A percentile compares a stretch with the other conserved stretches of the same genome.
Conservation (phyloP, 1,284 basidiomycete genomes). For the Amylostereum areolatum region DNA sequence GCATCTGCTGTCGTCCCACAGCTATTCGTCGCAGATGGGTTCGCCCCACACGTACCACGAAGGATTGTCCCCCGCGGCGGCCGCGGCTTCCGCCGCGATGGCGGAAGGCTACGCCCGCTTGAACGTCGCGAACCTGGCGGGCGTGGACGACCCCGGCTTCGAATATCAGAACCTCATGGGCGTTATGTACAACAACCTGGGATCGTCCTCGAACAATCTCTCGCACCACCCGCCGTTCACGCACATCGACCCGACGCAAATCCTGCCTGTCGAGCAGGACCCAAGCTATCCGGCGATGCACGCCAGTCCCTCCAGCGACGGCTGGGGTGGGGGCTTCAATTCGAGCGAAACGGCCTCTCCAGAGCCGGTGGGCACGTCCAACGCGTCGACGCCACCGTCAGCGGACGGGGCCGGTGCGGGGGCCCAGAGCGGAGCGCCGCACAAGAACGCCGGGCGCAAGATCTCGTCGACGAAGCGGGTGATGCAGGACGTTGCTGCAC, state of each 20-base stretch:
- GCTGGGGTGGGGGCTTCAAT: conserved; percentile 61
- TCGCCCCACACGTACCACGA: conserved; percentile 33
- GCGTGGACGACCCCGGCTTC: conserved; percentile 44
- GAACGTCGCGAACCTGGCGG: conserved; percentile 44
- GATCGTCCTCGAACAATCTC: conserved; percentile 19
- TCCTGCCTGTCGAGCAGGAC: conserved; percentile 50
- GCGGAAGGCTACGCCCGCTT: conserved; percentile 64
- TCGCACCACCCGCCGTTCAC: conserved; percentile 55
- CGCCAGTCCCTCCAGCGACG: conserved; percentile 75
- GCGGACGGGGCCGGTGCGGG: conserved; percentile 38
- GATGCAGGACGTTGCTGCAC: conserved; percentile 36
- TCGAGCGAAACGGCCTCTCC: conserved; percentile 69
- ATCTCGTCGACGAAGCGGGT: conserved; percentile 55
- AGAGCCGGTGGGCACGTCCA: conserved; percentile 65
- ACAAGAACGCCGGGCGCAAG: conserved; percentile 36
- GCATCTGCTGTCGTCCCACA: conserved; percentile 24
- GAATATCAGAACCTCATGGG: conserved; percentile 62
- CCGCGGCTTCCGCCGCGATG: conserved; percentile 57
- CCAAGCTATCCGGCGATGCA: conserved; percentile 51
- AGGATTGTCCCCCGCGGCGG: conserved; percentile 58
- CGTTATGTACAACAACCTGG: conserved; percentile 51
- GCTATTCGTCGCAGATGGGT: conserved; percentile 34
- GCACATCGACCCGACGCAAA: conserved; percentile 85
- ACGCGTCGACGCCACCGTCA: conserved; percentile 65
- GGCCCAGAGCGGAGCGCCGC: conserved; percentile 11